Evolutionary conservation across 2,329 filamentous ascomycete genomes (phyloP).

Genomic region (Raffaelea deltoideospora): DNA sequence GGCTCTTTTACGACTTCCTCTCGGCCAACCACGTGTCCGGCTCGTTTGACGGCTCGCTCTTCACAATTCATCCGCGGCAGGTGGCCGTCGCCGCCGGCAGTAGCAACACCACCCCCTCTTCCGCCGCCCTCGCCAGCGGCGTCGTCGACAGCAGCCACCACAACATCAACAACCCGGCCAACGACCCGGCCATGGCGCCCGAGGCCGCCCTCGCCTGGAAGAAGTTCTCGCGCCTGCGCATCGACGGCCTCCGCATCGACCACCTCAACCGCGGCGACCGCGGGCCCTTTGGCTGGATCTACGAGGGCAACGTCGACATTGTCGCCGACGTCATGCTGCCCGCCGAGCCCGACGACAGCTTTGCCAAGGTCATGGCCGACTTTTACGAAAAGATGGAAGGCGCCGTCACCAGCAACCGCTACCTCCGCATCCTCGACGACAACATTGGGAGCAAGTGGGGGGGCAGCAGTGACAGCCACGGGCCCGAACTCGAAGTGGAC

Average conservation of each 20-base stretch:
- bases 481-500: not conserved
- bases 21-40: conserved; percentile 94
- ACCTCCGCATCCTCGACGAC: conserved; percentile 42
- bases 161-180: conserved; percentile 23
- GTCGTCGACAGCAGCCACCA: conserved; percentile 42
- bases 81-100: conserved; percentile 37
- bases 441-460: conserved; percentile 6
- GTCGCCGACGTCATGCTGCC: conserved; percentile 93
- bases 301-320: conserved; percentile 93
- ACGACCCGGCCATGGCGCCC: conserved; percentile 1
- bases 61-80: conserved; percentile 91
- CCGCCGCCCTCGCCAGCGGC: conserved; percentile 42
- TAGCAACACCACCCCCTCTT: conserved; percentile 33
- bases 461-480: not conserved
- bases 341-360: conserved; percentile 69
- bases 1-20: conserved; percentile 94
- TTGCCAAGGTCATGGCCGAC: conserved; percentile 90
- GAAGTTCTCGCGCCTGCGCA: conserved; percentile 82
- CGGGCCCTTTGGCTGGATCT: conserved; percentile 94
- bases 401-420: conserved; percentile 66
- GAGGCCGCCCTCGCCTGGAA: conserved; percentile 52
- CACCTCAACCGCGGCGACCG: conserved; percentile 88
- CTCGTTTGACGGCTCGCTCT: conserved; percentile 86
- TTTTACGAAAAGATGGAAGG: conserved; percentile 95
- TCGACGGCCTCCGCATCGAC: conserved; percentile 88